Evolutionary conservation across 768 basidiomycete species (phyloP), one percentile per base, ranked within the genome.

Genomic region (Termitomyces titanicus): DNA sequence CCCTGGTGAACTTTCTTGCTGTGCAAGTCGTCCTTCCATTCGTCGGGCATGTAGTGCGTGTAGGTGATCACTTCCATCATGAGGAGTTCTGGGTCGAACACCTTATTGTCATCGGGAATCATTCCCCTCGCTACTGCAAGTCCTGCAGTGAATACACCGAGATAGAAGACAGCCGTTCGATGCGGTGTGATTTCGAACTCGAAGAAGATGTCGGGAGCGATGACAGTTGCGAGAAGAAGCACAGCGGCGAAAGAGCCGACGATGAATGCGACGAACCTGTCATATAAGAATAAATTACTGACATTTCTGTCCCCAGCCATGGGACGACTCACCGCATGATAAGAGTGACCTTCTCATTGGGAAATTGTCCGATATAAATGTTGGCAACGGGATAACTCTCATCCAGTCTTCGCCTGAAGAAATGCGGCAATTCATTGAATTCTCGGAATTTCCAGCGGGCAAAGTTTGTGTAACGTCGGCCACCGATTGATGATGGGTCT

Each of bases 381-480:
- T 88, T 94, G 11, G 97, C 91, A 10, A 86, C 74, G 0, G 92
- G 93, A 62, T 95, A 93, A 53, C 92, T 94, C 65, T 92, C 86
- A 60, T 94, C 86, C 45, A 98, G 75, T 49, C 97, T 79, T 45
- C 92, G 79, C 34, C 84, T 79, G 69, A 98, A 99, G 34, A 95
- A 75, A 71, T 99, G 97, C 0, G 94, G 90, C 9, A 99, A 76
- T 65, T 99, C 97, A 67, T 99, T 99, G 78, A 98, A 99, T 68
- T 99, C 97, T 53, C 97, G 82, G 67, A 98, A 98, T 67, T 98
- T 98, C 97, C 97, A 99, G 57, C 92, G 87, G 4, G 95, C 95
- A 57, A 89, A 95, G 0, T 87, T 89, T 0, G 97, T 99, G 65
- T 98, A 99, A 53, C 89, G 82, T 31, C 97, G 86, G 11, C 89